These are phyloP conservation scores for Tuber microsphaerosporum DNA, from an alignment of 495 filamentous ascomycete species.

Conservation along the genomic window DNA sequence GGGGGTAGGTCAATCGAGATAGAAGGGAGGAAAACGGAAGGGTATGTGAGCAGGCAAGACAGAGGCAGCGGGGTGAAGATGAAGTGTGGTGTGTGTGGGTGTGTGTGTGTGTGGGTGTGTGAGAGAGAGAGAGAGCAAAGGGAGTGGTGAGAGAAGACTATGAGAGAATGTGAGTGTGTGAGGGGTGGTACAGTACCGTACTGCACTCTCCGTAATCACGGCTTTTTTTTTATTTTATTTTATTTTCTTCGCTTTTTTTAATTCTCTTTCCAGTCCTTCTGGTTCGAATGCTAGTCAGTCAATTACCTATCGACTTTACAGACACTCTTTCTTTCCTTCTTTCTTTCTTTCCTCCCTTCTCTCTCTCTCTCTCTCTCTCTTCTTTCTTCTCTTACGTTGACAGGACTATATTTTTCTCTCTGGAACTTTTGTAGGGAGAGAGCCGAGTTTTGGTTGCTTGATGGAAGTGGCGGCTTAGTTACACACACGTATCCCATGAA, in stretches of 20 bases:
- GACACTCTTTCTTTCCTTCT: neutral
- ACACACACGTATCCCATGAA: slow-evolving; percentile 23
- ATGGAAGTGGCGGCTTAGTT: slow-evolving; percentile 31
- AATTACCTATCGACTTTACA: neutral
- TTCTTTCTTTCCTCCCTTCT: too few species aligned
- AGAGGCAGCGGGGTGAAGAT: slow-evolving; percentile 8
- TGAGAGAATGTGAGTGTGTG: neutral
- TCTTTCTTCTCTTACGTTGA: neutral
- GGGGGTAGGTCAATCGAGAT: slow-evolving; percentile 8
- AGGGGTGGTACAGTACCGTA: neutral
- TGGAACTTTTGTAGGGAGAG: slow-evolving; percentile 17
- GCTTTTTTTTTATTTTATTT: neutral
- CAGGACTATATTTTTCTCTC: neutral
- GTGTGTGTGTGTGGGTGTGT: neutral
- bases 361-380: too few species aligned
- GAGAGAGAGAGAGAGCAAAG: neutral
- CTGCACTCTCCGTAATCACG: neutral
- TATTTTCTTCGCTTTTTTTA: neutral
- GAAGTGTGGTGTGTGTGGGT: neutral
- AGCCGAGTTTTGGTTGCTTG: slow-evolving; percentile 23
- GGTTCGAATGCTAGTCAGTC: neutral
- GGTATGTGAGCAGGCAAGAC: slow-evolving; percentile 5
- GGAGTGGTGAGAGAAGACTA: neutral
- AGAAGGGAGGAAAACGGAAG: slow-evolving; percentile 16
- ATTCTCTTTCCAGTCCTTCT: neutral